Conservation (phyloP, 2,329 filamentous ascomycete genomes). For the Fusarium papillatum region DNA sequence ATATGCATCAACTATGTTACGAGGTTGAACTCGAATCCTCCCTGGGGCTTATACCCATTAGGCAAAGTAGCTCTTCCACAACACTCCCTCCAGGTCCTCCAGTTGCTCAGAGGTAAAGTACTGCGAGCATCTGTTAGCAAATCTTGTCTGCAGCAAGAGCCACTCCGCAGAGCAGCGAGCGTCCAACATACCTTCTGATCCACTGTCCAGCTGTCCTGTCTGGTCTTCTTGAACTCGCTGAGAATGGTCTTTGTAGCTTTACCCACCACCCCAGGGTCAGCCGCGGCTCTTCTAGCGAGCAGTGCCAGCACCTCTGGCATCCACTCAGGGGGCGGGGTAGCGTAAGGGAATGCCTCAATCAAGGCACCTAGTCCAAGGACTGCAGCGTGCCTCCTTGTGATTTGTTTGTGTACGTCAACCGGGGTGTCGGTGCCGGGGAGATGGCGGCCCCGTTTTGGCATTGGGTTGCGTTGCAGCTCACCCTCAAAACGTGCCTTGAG, state of each 20-base stretch:
- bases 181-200: constrained; percentile 87
- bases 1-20: neutral
- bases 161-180: neutral
- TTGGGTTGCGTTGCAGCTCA: constrained; percentile 84
- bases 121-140: constrained; percentile 56
- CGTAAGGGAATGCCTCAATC: constrained; percentile 96
- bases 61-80: constrained; percentile 99
- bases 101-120: constrained; percentile 93
- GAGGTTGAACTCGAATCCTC: constrained; percentile 27
- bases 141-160: neutral
- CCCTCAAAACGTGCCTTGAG: constrained; percentile 85
- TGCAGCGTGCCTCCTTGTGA: constrained; percentile 88
- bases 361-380: constrained; percentile 92
- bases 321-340: constrained; percentile 92
- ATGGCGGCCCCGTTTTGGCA: constrained; percentile 79
- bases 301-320: constrained; percentile 93
- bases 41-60: constrained; percentile 54
- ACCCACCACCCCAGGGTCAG: constrained; percentile 91
- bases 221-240: constrained; percentile 99
- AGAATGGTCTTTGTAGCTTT: constrained; percentile 96
- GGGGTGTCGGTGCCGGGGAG: constrained; percentile 76
- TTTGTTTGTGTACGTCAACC: constrained; percentile 79
- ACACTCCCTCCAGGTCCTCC: constrained; percentile 93
- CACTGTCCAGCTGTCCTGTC: constrained; percentile 98
- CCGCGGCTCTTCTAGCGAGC: constrained; percentile 86